phyloP scores from a whole-genome alignment of 352 stramenopile species.

The Phytophthora fragariae region DNA sequence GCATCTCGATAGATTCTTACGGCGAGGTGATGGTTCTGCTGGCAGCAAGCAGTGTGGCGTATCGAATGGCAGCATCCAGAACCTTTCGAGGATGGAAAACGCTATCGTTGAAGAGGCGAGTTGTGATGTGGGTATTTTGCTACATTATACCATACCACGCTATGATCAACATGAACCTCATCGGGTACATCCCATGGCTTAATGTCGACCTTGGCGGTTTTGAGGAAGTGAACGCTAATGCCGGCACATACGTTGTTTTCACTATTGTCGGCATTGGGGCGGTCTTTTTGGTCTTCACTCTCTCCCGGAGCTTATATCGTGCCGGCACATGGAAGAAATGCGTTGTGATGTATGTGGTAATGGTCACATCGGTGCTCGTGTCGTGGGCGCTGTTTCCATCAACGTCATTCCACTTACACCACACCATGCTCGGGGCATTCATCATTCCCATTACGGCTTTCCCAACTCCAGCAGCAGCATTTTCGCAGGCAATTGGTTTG shows the following conservation, averaged over 20 bases:
- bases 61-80: slow-evolving; percentile 42
- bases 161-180: slow-evolving; percentile 81
- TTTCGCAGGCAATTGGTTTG: slow-evolving; percentile 59
- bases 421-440: slow-evolving; percentile 73
- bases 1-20: slow-evolving; percentile 57
- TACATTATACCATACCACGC: slow-evolving; percentile 77
- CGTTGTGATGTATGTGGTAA: slow-evolving; percentile 43
- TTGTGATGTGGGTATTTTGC: slow-evolving; percentile 65
- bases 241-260: slow-evolving; percentile 72
- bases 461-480: slow-evolving; percentile 57
- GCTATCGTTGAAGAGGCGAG: slow-evolving; percentile 38
- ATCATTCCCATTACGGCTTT: slow-evolving; percentile 80
- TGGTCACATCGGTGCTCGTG: slow-evolving; percentile 40
- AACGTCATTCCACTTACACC: slow-evolving; percentile 75
- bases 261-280: slow-evolving; percentile 43
- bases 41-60: slow-evolving; percentile 55
- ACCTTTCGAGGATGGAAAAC: slow-evolving; percentile 61
- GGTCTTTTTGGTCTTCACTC: slow-evolving; percentile 37
- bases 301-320: slow-evolving; percentile 62
- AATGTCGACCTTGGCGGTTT: slow-evolving; percentile 78
- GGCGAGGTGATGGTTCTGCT: slow-evolving; percentile 75
- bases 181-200: slow-evolving; percentile 78
- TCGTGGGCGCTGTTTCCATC: slow-evolving; percentile 69
- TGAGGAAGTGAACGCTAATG: slow-evolving; percentile 48
- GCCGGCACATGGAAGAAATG: slow-evolving; percentile 47